Percentiles rank a stretch among this genome's conserved stretches.
Conservation (phyloP, 1,284 basidiomycete species). For the Leucoagaricus sp. region DNA sequence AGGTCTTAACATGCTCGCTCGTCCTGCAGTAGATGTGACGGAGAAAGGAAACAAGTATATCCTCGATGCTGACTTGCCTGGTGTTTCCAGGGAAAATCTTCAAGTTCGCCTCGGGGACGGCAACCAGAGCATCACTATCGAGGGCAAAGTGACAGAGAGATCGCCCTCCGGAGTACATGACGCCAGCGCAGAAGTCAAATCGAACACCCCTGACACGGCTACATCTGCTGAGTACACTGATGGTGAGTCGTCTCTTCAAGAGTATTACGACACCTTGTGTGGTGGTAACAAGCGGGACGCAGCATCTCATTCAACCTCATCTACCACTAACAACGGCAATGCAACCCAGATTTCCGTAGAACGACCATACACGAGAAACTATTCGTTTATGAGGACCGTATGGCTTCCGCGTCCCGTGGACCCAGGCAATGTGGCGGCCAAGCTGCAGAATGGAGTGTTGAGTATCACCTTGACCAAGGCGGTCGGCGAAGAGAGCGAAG, state of each 20-base stretch:
- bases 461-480: conserved; percentile 62
- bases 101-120: conserved; percentile 69
- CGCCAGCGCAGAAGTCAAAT: conserved; percentile 25
- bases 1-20: conserved; percentile 29
- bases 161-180: conserved; percentile 21
- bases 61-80: conserved; percentile 76
- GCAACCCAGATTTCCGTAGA: conserved; percentile 56
- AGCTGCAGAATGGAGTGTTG: conserved; percentile 69
- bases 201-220: conserved; percentile 13
- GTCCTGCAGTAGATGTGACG: conserved; percentile 64
- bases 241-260: conserved; percentile 17
- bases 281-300: neutral
- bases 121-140: conserved; percentile 70
- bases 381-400: conserved; percentile 66
- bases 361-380: conserved; percentile 53
- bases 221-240: conserved; percentile 13
- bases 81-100: conserved; percentile 76
- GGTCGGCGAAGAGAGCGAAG: conserved; percentile 53
- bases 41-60: conserved; percentile 68
- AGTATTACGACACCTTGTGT: conserved; percentile 9
- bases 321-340: conserved; percentile 34
- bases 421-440: conserved; percentile 57
- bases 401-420: conserved; percentile 70
- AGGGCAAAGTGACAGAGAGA: conserved; percentile 54
- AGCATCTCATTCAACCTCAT: conserved; percentile 22